phyloP scores from a whole-genome alignment of 441 rosid genomes.

The Biscutella laevigata region DNA sequence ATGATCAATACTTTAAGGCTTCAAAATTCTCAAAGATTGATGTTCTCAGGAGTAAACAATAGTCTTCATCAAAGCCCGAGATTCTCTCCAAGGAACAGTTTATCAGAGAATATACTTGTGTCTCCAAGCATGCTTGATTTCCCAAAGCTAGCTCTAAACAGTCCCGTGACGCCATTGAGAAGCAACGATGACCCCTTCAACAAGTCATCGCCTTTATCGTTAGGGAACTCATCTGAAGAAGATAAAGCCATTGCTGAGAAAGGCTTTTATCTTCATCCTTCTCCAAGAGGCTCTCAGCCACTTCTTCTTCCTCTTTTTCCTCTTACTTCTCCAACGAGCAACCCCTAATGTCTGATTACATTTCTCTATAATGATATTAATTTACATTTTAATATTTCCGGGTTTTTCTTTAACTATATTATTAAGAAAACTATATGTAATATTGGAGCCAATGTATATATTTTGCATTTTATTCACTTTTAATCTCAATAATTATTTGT shows the following conservation, averaged over 20 bases:
- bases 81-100: constrained; percentile 49
- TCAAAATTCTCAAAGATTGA: constrained; percentile 30
- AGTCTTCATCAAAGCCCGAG: constrained; percentile 17
- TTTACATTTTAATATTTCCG: constrained; percentile 4
- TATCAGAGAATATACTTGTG: constrained; percentile 33
- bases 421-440: constrained; percentile 9
- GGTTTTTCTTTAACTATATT: constrained; percentile 3
- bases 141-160: constrained; percentile 66
- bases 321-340: constrained; percentile 51
- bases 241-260: constrained; percentile 85
- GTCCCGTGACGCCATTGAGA: constrained; percentile 81
- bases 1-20: constrained; percentile 62
- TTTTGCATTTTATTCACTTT: constrained; percentile 22
- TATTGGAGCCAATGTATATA: constrained; percentile 22
- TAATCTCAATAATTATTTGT: constrained; percentile 2
- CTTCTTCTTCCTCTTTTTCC: constrained; percentile 82
- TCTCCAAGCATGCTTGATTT: constrained; percentile 88
- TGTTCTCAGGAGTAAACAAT: constrained; percentile 13
- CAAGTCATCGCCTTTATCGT: constrained; percentile 46
- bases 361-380: not conserved
- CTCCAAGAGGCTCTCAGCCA: constrained; percentile 81
- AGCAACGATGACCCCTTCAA: constrained; percentile 60
- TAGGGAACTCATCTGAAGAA: constrained; percentile 63
- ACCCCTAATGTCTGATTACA: not conserved
- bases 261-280: constrained; percentile 85